Evolutionary conservation across 306 rosid species (phyloP).

Genomic region (Malus orientalis): DNA sequence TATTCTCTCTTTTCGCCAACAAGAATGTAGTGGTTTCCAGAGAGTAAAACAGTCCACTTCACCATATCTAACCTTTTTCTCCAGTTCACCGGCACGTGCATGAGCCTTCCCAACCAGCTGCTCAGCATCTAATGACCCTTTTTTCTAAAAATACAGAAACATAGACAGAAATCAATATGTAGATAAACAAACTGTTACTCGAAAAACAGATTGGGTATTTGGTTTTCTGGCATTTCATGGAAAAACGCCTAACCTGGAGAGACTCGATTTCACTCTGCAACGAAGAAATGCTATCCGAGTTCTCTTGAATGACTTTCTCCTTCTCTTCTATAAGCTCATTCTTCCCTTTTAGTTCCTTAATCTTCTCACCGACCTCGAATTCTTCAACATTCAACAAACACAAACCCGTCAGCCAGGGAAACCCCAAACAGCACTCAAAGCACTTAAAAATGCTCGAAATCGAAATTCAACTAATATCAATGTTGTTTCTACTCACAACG

Average conservation of each 20-base stretch:
- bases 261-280: conserved; percentile 58
- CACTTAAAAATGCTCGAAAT: not conserved
- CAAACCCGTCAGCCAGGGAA: conserved; percentile 21
- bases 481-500: not conserved
- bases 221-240: not conserved
- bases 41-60: not conserved
- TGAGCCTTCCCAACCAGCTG: conserved; percentile 73
- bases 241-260: conserved; percentile 58
- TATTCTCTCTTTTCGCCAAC: not conserved
- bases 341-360: conserved; percentile 47
- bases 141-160: conserved; percentile 37
- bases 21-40: not conserved
- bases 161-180: not conserved
- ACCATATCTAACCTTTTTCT: conserved; percentile 55
- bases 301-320: conserved; percentile 45
- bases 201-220: not conserved
- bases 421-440: conserved; percentile 7
- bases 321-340: conserved; percentile 48
- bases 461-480: not conserved
- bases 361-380: conserved; percentile 45
- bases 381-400: conserved; percentile 37
- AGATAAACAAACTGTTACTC: not conserved
- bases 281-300: conserved; percentile 36
- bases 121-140: conserved; percentile 48
- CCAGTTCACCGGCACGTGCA: conserved; percentile 83